Percentiles rank a stretch among this genome's conserved stretches.
phyloP scores from a whole-genome alignment of 1,284 basidiomycete species.

The Heliocybe sulcata region DNA sequence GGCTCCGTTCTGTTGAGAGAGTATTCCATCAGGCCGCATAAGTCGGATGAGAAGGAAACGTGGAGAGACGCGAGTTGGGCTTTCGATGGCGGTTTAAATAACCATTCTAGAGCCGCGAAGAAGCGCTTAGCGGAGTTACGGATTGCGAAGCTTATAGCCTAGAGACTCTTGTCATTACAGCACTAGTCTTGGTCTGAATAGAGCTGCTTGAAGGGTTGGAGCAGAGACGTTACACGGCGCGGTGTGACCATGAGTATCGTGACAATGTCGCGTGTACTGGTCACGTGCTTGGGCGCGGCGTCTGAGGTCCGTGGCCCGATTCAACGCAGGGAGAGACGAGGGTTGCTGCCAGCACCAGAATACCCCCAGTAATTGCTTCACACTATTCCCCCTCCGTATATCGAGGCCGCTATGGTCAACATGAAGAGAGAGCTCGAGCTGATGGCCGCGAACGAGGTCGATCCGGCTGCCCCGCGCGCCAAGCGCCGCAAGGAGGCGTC shows the following conservation, averaged over 20 bases:
- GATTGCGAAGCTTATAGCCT: conserved; percentile 38
- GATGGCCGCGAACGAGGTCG: conserved; percentile 33
- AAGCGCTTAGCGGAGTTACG: conserved; percentile 43
- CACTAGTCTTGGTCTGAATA: no score
- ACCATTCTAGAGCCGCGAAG: conserved; percentile 58
- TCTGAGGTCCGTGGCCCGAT: neutral
- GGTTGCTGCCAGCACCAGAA: neutral
- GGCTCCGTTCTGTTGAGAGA: conserved; percentile 39
- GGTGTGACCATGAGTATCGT: neutral
- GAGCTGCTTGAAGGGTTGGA: no score
- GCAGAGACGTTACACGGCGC: no score
- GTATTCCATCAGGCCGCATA: conserved; percentile 30
- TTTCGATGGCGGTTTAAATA: conserved; percentile 68
- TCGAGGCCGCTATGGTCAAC: conserved; percentile 26
- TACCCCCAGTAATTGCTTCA: neutral
- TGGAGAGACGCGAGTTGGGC: conserved; percentile 52
- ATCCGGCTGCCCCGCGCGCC: conserved; percentile 51
- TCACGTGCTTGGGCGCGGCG: neutral
- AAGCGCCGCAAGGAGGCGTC: conserved; percentile 62
- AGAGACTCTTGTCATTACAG: no score
- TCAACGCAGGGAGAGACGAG: neutral
- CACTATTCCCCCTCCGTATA: neutral
- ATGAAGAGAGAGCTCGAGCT: conserved; percentile 60
- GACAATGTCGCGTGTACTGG: no score
- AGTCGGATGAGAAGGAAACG: conserved; percentile 12